A percentile compares a stretch with the other conserved stretches of the same genome.
These are phyloP conservation scores for Friedmanniomyces endolithicus DNA, from an alignment of 495 filamentous ascomycete genomes.

Conservation along the genomic window DNA sequence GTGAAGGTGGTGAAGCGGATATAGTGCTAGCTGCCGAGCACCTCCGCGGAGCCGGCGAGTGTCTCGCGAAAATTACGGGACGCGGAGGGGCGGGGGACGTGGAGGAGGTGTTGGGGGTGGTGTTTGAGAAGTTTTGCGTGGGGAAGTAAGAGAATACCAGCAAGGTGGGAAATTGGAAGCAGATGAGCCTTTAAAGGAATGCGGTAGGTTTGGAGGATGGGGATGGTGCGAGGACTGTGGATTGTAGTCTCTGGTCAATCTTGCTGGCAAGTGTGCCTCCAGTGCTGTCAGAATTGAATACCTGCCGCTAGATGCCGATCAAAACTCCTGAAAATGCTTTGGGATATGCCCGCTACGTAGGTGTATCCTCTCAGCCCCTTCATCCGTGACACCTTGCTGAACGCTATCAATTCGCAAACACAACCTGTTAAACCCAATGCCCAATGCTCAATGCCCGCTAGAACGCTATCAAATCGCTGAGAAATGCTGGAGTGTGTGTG, in stretches of 20 bases:
- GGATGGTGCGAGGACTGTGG: no score
- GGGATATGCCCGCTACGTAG: neutral
- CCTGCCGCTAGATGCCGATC: no score
- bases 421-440: neutral
- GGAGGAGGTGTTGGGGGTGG: constrained; percentile 90
- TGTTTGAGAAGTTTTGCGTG: constrained; percentile 94
- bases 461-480: constrained; percentile 11
- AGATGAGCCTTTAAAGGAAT: no score
- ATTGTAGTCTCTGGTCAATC: no score
- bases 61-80: constrained; percentile 75
- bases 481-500: neutral
- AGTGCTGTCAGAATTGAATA: no score
- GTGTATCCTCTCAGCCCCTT: neutral
- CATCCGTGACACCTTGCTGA: neutral
- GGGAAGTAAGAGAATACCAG: constrained; percentile 39
- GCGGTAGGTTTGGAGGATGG: no score
- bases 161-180: no score
- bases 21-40: constrained; percentile 92
- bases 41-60: constrained; percentile 67
- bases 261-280: no score
- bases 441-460: neutral
- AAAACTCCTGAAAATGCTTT: no score
- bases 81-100: constrained; percentile 80
- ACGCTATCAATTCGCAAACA: neutral
- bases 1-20: constrained; percentile 43